Base-by-base conservation (phyloP, 2,329 filamentous ascomycete species). In the Scedosporium aurantiacum region DNA sequence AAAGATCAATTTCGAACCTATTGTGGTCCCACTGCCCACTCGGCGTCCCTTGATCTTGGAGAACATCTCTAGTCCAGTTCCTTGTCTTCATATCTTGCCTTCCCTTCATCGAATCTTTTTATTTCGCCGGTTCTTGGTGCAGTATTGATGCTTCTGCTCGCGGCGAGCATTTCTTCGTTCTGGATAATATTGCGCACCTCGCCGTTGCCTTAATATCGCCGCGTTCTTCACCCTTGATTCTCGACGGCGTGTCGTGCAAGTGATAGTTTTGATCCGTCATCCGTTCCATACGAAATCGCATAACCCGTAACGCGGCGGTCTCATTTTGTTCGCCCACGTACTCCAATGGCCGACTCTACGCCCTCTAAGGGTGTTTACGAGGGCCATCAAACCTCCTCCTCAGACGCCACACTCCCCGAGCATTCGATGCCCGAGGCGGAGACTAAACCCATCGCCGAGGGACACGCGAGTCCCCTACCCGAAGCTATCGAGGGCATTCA, bases 291-390 rank as follows among this genome's bases (percentile, higher is more conserved):
- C 50, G 23, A 27, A 54, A 7, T 10, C n/a, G n/a, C 47, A 54
- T 7, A 27, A 4, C 50, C 21, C 50, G 21, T 25, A 12, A 8
- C 18, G 12, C 5, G 18, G n/a, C 27, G 25, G 12, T 14, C n/a
- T 45, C 37, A 21, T 23, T 16, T 21, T 32, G 45, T 8, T 57
- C 6, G 23, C 21, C 56, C 27, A 32, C 52, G 21, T 27, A 32
- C 27, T 41, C 40, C 27, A 27, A 28, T 56, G 21, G 21, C 28
- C 57, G 54, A 23, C 41, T 52, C 16, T n/a, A 18, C 12, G 21
- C 60, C 54, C 52, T 62, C 55, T 32, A 63, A 63, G 63, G 60
- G 60, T 59, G 62, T 40, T 50, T 57, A 57, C 45, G 60, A 57
- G 8, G 54, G 57, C 18, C 60, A 58, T 43, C 58, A 57, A 41